phyloP scores from a whole-genome alignment of 352 stramenopile species.

The Phytopythium kandeliae region DNA sequence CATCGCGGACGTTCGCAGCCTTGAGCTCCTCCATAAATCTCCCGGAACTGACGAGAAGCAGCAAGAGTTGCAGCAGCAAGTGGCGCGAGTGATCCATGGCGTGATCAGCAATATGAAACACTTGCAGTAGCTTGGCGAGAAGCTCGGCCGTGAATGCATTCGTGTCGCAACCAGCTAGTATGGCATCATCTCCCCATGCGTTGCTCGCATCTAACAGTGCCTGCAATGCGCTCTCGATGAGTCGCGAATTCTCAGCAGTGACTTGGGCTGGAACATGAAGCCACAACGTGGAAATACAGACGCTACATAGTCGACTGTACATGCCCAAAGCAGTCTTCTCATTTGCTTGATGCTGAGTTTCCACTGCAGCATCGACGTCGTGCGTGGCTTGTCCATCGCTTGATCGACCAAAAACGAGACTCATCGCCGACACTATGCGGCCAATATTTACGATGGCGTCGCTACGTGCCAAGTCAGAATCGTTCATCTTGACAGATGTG shows the following conservation, averaged over 20 bases:
- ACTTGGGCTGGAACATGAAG: background rate
- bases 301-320: background rate
- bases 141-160: constrained; percentile 16
- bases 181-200: constrained; percentile 22
- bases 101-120: constrained; percentile 24
- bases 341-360: background rate
- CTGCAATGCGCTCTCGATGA: constrained; percentile 1
- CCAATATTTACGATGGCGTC: constrained; percentile 1
- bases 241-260: background rate
- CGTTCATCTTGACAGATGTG: background rate
- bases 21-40: constrained; percentile 55
- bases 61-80: constrained; percentile 41
- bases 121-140: constrained; percentile 25
- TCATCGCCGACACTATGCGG: background rate
- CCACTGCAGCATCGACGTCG: background rate
- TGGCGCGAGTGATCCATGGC: constrained; percentile 24
- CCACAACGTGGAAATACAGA: constrained; percentile 1
- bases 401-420: background rate
- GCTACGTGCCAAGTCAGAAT: too few relatives aligned
- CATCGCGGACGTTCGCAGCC: constrained; percentile 28
- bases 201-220: constrained; percentile 2
- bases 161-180: constrained; percentile 20
- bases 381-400: background rate
- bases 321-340: background rate
- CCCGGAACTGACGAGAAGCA: constrained; percentile 50